Conservation (phyloP, 495 filamentous ascomycete species). For the Hypoxylon perforatum region DNA sequence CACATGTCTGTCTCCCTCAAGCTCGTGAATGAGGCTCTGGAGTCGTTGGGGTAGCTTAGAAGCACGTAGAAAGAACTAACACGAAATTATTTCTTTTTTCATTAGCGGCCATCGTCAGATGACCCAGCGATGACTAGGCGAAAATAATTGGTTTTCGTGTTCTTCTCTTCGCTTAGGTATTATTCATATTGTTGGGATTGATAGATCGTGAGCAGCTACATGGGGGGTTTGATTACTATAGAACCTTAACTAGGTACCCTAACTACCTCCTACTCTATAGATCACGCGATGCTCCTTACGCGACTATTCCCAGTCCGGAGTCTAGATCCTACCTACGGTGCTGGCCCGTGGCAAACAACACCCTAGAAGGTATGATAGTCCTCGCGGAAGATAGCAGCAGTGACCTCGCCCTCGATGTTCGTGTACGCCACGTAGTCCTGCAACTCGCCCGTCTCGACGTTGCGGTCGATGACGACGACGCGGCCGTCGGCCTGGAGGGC, state of each 20-base stretch:
- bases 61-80: background rate
- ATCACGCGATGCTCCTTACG: constrained; percentile 9
- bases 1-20: constrained; percentile 13
- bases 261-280: no score
- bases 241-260: constrained; percentile 3
- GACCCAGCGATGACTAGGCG: background rate
- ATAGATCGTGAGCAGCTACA: background rate
- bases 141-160: constrained; percentile 2
- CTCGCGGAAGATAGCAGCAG: constrained; percentile 72
- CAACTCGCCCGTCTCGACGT: constrained; percentile 65
- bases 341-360: background rate
- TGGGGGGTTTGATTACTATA: constrained; percentile 1
- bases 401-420: constrained; percentile 63
- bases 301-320: background rate
- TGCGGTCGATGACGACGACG: constrained; percentile 69
- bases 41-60: background rate
- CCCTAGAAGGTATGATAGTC: constrained; percentile 39
- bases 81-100: background rate
- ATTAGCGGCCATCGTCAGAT: constrained; percentile 18
- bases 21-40: constrained; percentile 36
- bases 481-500: constrained; percentile 69
- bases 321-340: constrained; percentile 10
- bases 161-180: constrained; percentile 9
- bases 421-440: constrained; percentile 61
- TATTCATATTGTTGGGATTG: constrained; percentile 5